Evolutionary conservation across 176 grass and related monocot species (phyloP).

Genomic region (Aegilops tauschii): DNA sequence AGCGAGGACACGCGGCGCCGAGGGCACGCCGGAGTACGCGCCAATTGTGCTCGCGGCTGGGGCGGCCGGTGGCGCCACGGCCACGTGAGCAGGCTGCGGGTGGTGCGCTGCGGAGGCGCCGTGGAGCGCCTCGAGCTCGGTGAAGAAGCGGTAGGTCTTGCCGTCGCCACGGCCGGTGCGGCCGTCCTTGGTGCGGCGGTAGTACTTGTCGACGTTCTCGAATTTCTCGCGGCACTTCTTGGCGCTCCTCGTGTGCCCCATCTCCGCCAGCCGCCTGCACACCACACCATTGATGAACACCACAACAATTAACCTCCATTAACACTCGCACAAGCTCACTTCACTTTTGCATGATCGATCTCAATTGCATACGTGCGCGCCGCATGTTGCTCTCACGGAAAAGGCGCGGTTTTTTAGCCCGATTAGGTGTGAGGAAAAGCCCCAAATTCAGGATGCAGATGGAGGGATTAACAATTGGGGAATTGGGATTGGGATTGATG

Average conservation of each 20-base stretch:
- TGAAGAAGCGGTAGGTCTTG: slow-evolving; percentile 87
- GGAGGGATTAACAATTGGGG: not conserved
- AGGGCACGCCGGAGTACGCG: not conserved
- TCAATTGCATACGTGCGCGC: not conserved
- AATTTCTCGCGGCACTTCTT: slow-evolving; percentile 98
- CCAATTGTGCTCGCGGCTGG: not conserved
- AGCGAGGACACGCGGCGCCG: not conserved
- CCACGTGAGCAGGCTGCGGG: not conserved
- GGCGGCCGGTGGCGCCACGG: not conserved
- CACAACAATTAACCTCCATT: not conserved
- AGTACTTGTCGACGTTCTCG: slow-evolving; percentile 99
- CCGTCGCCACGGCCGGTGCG: slow-evolving; percentile 68
- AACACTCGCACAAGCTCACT: not conserved
- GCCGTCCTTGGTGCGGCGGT: slow-evolving; percentile 92
- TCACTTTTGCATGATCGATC: not conserved
- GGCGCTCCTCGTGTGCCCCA: slow-evolving; percentile 78
- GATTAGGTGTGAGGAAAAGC: not conserved
- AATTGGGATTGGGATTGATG: slow-evolving; percentile 21
- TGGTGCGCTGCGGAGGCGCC: not conserved
- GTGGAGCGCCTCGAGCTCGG: slow-evolving; percentile 85
- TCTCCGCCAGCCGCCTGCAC: slow-evolving; percentile 68
- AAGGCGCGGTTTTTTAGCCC: not conserved
- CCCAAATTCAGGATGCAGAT: not conserved
- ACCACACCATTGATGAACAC: slow-evolving; percentile 14
- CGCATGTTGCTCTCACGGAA: slow-evolving; percentile 17